Conservation (phyloP, 73 alveolate genomes). For the Breviolum minutum region DNA sequence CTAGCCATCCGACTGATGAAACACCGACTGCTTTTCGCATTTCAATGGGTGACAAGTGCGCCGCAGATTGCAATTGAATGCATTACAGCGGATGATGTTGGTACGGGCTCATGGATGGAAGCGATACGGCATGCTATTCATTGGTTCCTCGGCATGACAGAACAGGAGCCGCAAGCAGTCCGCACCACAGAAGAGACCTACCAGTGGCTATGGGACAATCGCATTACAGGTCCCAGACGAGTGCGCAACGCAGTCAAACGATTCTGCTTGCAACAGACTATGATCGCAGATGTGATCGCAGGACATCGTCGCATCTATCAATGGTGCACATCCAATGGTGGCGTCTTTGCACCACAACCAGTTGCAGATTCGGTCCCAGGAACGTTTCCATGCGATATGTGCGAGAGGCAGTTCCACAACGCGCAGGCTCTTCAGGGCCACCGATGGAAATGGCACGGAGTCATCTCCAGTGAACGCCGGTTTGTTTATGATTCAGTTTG, state of each 20-base stretch:
- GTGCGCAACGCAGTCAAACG: background rate
- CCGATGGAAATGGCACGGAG: background rate
- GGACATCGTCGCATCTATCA: too few relatives aligned
- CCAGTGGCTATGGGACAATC: too few relatives aligned
- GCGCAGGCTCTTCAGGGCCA: background rate
- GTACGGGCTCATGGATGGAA: background rate
- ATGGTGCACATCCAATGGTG: background rate
- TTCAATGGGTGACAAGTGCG: background rate
- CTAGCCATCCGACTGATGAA: background rate
- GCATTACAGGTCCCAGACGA: too few relatives aligned
- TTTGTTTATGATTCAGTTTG: background rate
- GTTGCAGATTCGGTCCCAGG: background rate
- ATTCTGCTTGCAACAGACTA: background rate
- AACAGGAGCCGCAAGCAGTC: background rate
- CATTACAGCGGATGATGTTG: background rate
- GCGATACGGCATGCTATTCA: background rate
- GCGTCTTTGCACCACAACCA: background rate
- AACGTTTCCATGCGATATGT: background rate
- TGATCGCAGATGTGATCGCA: too few relatives aligned
- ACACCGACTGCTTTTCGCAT: background rate
- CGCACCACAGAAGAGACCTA: too few relatives aligned
- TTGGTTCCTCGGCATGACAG: background rate
- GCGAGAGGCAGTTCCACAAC: background rate
- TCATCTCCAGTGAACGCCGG: background rate
- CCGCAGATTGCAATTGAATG: too few relatives aligned